These are phyloP conservation scores for Wickerhamiella dianesei DNA, from an alignment of 805 yeast genomes.

Conservation along the genomic window DNA sequence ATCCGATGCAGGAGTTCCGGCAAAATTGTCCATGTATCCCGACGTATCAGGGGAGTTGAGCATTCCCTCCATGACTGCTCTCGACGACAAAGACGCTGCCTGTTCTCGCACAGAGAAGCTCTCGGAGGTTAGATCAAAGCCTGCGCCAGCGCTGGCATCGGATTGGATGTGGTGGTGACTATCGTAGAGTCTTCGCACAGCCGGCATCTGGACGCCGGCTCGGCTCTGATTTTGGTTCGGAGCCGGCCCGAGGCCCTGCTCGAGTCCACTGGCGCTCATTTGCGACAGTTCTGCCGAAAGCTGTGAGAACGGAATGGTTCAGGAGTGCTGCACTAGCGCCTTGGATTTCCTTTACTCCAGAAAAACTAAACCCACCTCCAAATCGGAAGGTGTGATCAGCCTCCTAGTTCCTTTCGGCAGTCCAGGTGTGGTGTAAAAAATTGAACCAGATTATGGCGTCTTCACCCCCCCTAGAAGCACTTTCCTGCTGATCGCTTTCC, in stretches of 20 bases:
- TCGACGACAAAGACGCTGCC: constrained; percentile 14
- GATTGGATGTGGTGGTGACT: not conserved
- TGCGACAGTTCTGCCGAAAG: too few species aligned
- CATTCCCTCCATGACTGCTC: constrained; percentile 14
- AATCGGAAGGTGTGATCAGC: too few species aligned
- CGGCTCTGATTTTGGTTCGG: not conserved
- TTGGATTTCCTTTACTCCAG: too few species aligned
- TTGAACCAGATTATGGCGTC: too few species aligned
- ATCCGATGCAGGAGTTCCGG: not conserved
- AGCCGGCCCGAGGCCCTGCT: not conserved
- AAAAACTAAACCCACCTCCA: too few species aligned
- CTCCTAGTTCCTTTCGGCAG: too few species aligned
- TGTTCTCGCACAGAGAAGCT: constrained; percentile 15
- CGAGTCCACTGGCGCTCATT: not conserved
- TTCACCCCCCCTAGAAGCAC: too few species aligned
- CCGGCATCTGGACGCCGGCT: not conserved
- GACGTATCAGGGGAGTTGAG: not conserved
- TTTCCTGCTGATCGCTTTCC: too few species aligned
- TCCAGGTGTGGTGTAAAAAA: too few species aligned
- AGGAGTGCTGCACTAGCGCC: too few species aligned
- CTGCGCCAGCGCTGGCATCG: constrained; percentile 6
- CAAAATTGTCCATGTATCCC: not conserved
- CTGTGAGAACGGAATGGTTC: too few species aligned
- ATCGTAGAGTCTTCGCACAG: not conserved
- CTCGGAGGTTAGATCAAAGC: constrained; percentile 11